Evolutionary conservation across 768 basidiomycete species (phyloP).

Genomic region (Leccinum disarticulatum): DNA sequence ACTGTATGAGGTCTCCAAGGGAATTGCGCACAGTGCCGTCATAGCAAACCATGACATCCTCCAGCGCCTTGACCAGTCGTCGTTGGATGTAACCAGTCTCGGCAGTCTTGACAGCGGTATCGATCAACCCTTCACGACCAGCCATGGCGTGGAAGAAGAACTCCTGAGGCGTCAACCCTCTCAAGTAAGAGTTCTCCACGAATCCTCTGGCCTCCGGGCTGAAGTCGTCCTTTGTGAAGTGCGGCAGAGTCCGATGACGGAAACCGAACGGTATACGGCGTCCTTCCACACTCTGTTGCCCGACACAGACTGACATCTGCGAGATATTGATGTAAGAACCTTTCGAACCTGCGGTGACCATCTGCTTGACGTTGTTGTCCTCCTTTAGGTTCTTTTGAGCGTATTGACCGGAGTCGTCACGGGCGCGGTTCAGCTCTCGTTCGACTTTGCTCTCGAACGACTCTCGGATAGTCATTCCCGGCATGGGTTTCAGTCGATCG

Average conservation of each 20-base stretch:
- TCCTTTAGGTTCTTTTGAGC: constrained; percentile 98
- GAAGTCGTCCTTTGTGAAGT: constrained; percentile 98
- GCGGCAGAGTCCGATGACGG: constrained; percentile 92
- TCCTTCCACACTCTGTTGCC: constrained; percentile 97
- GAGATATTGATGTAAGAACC: constrained; percentile 99
- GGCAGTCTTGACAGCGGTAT: constrained; percentile 99
- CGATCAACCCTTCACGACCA: constrained; percentile 97
- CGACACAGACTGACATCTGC: constrained; percentile 99
- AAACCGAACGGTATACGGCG: constrained; percentile 98
- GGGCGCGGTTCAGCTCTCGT: constrained; percentile 88
- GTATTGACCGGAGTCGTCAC: constrained; percentile 92
- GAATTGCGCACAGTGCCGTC: constrained; percentile 98
- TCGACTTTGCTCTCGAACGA: constrained; percentile 95
- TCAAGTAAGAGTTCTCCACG: constrained; percentile 97
- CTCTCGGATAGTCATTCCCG: constrained; percentile 99
- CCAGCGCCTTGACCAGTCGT: constrained; percentile 95
- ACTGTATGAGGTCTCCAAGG: constrained; percentile 92
- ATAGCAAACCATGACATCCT: constrained; percentile 96
- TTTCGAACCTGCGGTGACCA: constrained; percentile 99
- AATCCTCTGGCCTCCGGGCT: constrained; percentile 97
- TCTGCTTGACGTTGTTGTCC: constrained; percentile 99
- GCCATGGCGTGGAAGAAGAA: constrained; percentile 99
- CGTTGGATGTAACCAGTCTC: constrained; percentile 99
- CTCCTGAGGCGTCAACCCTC: constrained; percentile 95
- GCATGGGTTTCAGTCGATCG: constrained; percentile 84